These are phyloP conservation scores for Calonectria hawksworthii DNA, from an alignment of 2,329 filamentous ascomycete genomes.

Conservation along the genomic window DNA sequence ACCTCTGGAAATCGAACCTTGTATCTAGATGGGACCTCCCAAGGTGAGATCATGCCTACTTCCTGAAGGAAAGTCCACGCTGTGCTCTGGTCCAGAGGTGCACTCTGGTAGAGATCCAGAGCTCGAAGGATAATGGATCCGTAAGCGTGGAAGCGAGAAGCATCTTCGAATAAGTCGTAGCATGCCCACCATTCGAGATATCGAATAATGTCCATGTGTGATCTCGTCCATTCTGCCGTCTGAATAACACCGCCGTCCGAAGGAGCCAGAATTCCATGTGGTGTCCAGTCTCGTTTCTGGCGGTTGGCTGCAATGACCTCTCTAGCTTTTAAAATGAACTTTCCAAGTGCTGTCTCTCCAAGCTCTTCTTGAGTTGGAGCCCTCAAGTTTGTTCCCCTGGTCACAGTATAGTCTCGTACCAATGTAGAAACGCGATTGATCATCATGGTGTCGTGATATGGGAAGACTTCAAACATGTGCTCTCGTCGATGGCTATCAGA, in stretches of 20 bases:
- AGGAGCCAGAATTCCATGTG: slow-evolving; percentile 60
- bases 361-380: slow-evolving; percentile 36
- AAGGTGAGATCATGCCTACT: slow-evolving; percentile 78
- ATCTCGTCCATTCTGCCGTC: slow-evolving; percentile 46
- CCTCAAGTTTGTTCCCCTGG: slow-evolving; percentile 31
- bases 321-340: slow-evolving; percentile 66
- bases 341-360: slow-evolving; percentile 47
- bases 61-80: slow-evolving; percentile 81
- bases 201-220: slow-evolving; percentile 66
- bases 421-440: slow-evolving; percentile 50
- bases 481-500: slow-evolving; percentile 63
- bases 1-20: slow-evolving; percentile 67
- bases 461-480: slow-evolving; percentile 71
- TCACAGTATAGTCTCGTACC: slow-evolving; percentile 50
- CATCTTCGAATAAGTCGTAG: slow-evolving; percentile 65
- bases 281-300: slow-evolving; percentile 61
- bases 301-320: slow-evolving; percentile 66
- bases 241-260: slow-evolving; percentile 39
- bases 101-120: slow-evolving; percentile 70
- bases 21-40: slow-evolving; percentile 77
- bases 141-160: slow-evolving; percentile 70
- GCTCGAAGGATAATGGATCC: slow-evolving; percentile 76
- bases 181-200: slow-evolving; percentile 80
- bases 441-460: slow-evolving; percentile 46
- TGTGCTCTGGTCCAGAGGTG: slow-evolving; percentile 57